Evolutionary conservation across 805 yeast genomes (phyloP), one percentile per base, ranked within the genome.

Genomic region (Yamadazyma tumulicola): DNA sequence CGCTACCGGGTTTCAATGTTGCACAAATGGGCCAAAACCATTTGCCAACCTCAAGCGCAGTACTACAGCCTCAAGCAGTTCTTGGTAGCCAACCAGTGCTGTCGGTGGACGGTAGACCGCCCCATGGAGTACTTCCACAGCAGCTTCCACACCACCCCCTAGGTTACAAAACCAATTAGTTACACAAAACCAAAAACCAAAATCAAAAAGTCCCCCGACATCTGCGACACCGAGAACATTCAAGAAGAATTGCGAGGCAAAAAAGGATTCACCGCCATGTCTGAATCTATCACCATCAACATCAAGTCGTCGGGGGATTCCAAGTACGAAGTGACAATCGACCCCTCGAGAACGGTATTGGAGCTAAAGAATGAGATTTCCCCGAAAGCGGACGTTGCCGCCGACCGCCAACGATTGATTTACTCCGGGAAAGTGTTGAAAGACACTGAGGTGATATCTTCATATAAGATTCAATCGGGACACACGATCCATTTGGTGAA

Each of bases 401-500:
- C 76, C 1, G 82, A 72, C n/a, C 75, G 82, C 41, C 97, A 89
- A 62, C 74, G 97, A 39, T 72, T 91, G 54, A 89, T 91, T 52
- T 91, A 85, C 64, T 85, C 96, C 2, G 98, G 98, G 26, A 82
- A 91, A 47, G 95, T 93, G 21, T 73, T 91, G 53, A 89, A 89
- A 59, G 96, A 91, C 52, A 69, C 67, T 23, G 93, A 89, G 47
- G 74, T 85, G 5, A 60, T 91, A 7, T 79, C 71, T 12, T 65
- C 77, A 4, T 91, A 91, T 66, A 86, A 86, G 57, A 77, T 91
- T 53, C 85, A 85, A 59, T 64, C 75, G 37, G 96, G 94, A 18
- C 94, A 86, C 57, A 81, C 96, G 0, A 69, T 91, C 42, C 98
- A 91, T 61, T 55, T 93, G 48, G 97, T 91, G 20, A 86, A 84